These are phyloP conservation scores for Chondrus crispus DNA, from an alignment of 23 red algal genomes.

Conservation along the genomic window DNA sequence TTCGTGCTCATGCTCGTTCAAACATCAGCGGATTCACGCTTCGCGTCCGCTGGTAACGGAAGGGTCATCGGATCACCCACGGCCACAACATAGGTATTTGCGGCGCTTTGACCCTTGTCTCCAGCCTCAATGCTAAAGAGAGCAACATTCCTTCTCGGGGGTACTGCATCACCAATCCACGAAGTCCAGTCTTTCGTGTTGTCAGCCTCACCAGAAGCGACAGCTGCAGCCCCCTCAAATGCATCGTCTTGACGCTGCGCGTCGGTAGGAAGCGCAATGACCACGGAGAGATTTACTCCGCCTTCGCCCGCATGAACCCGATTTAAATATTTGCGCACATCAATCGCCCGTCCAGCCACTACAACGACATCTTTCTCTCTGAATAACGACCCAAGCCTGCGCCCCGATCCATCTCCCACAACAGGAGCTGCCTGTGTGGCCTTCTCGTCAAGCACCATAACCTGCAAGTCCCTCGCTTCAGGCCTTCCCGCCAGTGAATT, in stretches of 20 bases:
- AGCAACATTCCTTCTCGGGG: slow-evolving; percentile 17
- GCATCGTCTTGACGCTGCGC: not conserved
- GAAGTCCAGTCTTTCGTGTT: slow-evolving; percentile 19
- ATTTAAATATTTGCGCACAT: slow-evolving; percentile 1
- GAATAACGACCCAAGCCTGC: not conserved
- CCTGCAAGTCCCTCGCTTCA: slow-evolving; percentile 35
- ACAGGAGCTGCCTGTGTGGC: not conserved
- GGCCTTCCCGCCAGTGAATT: slow-evolving; percentile 46
- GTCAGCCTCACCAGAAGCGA: slow-evolving; percentile 18
- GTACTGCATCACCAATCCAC: slow-evolving; percentile 32
- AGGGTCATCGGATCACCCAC: not conserved
- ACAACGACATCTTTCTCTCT: not conserved
- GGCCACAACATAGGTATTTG: not conserved
- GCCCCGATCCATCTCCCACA: not conserved
- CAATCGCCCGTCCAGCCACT: not conserved
- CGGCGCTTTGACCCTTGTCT: not conserved
- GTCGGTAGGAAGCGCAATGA: slow-evolving; percentile 14
- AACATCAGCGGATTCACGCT: too few species aligned
- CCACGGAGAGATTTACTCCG: not conserved
- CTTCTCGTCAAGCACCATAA: not conserved
- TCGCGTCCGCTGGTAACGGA: slow-evolving; percentile 5
- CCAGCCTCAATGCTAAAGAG: slow-evolving; percentile 12
- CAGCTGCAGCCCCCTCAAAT: not conserved
- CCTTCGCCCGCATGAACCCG: not conserved
- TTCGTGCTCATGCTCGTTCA: too few species aligned